phyloP scores from a whole-genome alignment of 2,329 filamentous ascomycete species.

The Aspergillus sp. region DNA sequence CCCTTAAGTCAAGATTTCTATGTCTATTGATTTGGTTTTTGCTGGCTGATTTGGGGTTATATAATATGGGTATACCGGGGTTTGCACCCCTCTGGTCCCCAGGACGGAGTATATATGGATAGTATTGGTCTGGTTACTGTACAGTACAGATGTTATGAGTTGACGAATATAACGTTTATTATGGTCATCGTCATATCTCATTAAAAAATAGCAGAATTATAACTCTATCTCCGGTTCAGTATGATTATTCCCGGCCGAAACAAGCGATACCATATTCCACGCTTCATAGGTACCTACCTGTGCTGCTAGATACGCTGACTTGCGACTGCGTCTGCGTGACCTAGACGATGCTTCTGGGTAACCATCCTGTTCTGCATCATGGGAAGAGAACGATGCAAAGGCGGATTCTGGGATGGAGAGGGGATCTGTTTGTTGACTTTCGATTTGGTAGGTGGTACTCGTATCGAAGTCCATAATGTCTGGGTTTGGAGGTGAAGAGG shows the following conservation, averaged over 20 bases:
- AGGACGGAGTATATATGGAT: no score
- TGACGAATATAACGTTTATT: neutral
- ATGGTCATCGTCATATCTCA: neutral
- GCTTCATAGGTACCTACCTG: constrained; percentile 36
- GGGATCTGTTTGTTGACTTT: neutral
- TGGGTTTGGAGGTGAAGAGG: neutral
- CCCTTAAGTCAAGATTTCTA: constrained; percentile 61
- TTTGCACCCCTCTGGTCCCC: no score
- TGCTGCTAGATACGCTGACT: constrained; percentile 36
- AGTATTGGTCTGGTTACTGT: no score
- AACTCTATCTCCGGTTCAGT: constrained; percentile 37
- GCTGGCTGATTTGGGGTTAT: neutral
- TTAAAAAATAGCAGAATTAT: constrained; percentile 12
- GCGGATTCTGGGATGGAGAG: constrained; percentile 14
- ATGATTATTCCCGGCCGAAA: constrained; percentile 40
- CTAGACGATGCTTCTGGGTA: neutral
- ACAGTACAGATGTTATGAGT: neutral
- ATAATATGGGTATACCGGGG: neutral
- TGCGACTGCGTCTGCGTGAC: constrained; percentile 8
- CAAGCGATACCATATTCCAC: constrained; percentile 36
- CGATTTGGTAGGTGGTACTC: neutral
- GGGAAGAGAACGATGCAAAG: constrained; percentile 7
- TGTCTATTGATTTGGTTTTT: constrained; percentile 10
- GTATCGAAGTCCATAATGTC: neutral
- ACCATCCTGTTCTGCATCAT: neutral